phyloP scores from a whole-genome alignment of 148 eudicot genomes.

The Rhododendron vialii region DNA sequence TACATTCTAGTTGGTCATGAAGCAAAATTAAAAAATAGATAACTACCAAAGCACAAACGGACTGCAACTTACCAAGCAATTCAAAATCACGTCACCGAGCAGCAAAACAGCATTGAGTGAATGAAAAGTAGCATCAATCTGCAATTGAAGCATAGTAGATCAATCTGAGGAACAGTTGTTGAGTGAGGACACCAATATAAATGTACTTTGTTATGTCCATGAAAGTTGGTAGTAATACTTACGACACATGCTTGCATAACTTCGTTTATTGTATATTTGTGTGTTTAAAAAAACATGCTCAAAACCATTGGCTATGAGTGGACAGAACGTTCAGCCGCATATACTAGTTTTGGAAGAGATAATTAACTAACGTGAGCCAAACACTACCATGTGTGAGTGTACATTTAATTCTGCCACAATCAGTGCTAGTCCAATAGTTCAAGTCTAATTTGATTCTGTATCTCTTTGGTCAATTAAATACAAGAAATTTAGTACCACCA shows the following conservation, averaged over 20 bases:
- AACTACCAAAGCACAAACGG: background rate
- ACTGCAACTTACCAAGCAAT: slow-evolving; percentile 32
- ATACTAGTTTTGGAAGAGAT: background rate
- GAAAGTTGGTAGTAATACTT: background rate
- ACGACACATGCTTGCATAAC: background rate
- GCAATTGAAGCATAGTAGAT: slow-evolving; percentile 9
- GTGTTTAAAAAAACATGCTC: background rate
- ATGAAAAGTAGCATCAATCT: slow-evolving; percentile 35
- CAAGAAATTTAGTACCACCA: background rate
- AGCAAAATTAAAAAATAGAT: background rate
- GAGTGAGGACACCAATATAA: background rate
- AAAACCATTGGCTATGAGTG: background rate
- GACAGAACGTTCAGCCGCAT: background rate
- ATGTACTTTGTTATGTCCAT: background rate
- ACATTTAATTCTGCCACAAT: background rate
- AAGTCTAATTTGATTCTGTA: background rate
- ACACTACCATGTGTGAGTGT: background rate
- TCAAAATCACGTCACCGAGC: slow-evolving; percentile 37
- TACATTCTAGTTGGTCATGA: background rate
- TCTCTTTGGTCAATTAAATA: background rate
- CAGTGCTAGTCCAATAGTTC: background rate
- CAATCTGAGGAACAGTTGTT: background rate
- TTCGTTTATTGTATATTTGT: background rate
- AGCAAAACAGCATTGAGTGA: slow-evolving; percentile 41
- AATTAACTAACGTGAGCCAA: background rate